A percentile compares a stretch with the other conserved stretches of the same genome.
These are phyloP conservation scores for Malassezia arunalokei DNA, from an alignment of 1,284 basidiomycete genomes.

Conservation along the genomic window DNA sequence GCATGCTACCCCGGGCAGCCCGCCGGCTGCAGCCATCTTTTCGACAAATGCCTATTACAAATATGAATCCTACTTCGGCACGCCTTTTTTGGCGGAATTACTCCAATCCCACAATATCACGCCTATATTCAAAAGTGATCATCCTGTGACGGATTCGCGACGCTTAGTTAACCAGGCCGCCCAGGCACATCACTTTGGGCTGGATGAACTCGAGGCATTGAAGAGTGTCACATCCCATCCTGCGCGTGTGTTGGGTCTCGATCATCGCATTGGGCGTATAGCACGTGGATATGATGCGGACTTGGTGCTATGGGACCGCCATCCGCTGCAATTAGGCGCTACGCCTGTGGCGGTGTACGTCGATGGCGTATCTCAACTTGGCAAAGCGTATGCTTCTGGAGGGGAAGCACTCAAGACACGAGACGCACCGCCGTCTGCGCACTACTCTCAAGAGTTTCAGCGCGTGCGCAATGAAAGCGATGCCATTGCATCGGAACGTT, in stretches of 20 bases:
- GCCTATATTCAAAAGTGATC: slow-evolving; percentile 59
- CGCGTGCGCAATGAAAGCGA: slow-evolving; percentile 17
- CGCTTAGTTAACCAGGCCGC: slow-evolving; percentile 72
- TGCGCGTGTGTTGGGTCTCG: slow-evolving; percentile 62
- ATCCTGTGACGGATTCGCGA: slow-evolving; percentile 62
- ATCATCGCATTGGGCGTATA: slow-evolving; percentile 68
- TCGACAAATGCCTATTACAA: slow-evolving; percentile 65
- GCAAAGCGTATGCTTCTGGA: not conserved
- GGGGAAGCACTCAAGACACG: not conserved
- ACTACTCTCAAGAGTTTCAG: slow-evolving; percentile 24
- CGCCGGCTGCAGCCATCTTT: slow-evolving; percentile 64
- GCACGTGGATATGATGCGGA: slow-evolving; percentile 56
- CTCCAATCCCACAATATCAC: slow-evolving; percentile 60
- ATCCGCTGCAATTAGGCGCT: slow-evolving; percentile 57
- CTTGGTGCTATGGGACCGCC: slow-evolving; percentile 77
- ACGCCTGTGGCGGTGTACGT: slow-evolving; percentile 55
- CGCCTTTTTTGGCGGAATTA: slow-evolving; percentile 70
- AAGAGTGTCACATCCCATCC: slow-evolving; percentile 66
- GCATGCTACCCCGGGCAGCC: slow-evolving; percentile 55
- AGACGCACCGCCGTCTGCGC: slow-evolving; percentile 8
- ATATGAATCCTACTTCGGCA: slow-evolving; percentile 69
- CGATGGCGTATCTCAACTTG: slow-evolving; percentile 51
- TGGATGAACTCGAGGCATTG: slow-evolving; percentile 53
- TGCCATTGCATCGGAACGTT: slow-evolving; percentile 22
- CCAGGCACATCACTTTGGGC: slow-evolving; percentile 64